phyloP scores from a whole-genome alignment of 495 filamentous ascomycete genomes.

The Aspergillus olivimuriae region DNA sequence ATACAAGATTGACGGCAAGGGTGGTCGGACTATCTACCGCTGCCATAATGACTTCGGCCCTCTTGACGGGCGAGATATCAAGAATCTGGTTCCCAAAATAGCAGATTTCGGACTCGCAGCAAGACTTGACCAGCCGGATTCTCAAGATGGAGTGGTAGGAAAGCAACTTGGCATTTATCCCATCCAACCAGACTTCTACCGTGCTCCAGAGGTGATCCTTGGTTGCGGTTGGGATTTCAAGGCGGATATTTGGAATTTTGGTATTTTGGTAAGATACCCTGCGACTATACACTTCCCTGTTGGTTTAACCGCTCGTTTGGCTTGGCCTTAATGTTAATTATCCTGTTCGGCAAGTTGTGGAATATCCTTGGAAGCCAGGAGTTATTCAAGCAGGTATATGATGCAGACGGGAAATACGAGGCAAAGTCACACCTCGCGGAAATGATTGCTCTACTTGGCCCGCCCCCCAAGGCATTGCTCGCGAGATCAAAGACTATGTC shows the following conservation, averaged over 20 bases:
- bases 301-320: not conserved
- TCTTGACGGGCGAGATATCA: conserved; percentile 9
- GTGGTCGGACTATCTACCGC: conserved; percentile 5
- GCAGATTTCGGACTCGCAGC: conserved; percentile 77
- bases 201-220: conserved; percentile 33
- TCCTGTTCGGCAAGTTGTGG: conserved; percentile 24
- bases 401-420: conserved; percentile 11
- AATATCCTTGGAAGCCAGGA: conserved; percentile 32
- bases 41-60: conserved; percentile 26
- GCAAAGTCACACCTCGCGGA: conserved; percentile 29
- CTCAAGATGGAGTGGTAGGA: conserved; percentile 1
- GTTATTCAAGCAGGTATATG: conserved; percentile 26
- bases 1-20: conserved; percentile 14
- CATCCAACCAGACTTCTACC: conserved; percentile 31
- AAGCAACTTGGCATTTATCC: conserved; percentile 14
- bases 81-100: conserved; percentile 47
- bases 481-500: conserved; percentile 18
- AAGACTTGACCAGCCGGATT: conserved; percentile 33
- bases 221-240: conserved; percentile 25
- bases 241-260: conserved; percentile 35
- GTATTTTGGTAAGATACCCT: conserved; percentile 29
- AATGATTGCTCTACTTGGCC: conserved; percentile 34
- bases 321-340: not conserved
- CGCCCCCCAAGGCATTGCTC: conserved; percentile 27
- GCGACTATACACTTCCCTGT: too few species aligned